A percentile compares a stretch with the other conserved stretches of the same genome.
Conservation (phyloP, 148 eudicot species). For the Mesembryanthemum crystallinum region DNA sequence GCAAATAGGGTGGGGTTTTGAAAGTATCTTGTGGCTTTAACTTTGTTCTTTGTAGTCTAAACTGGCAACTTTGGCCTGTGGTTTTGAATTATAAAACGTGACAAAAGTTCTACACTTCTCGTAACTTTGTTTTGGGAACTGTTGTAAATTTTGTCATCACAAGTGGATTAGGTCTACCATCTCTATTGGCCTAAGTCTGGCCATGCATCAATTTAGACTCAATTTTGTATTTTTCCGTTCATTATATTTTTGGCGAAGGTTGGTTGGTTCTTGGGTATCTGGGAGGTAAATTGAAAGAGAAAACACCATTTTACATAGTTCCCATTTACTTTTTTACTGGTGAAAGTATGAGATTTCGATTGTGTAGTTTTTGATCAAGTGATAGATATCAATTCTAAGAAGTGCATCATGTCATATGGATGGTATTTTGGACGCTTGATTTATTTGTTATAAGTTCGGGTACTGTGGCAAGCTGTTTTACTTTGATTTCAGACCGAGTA, state of each 20-base stretch:
- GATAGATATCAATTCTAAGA: background rate
- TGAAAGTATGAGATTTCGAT: background rate
- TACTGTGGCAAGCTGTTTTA: background rate
- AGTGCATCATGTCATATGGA: background rate
- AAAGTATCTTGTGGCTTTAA: background rate
- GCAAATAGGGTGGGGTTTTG: background rate
- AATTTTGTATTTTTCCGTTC: background rate
- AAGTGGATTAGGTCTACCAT: slow-evolving; percentile 23
- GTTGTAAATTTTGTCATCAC: background rate
- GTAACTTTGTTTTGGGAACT: slow-evolving; percentile 3
- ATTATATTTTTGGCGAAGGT: background rate
- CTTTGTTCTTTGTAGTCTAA: slow-evolving; percentile 20
- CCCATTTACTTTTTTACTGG: background rate
- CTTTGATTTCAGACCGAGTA: no score
- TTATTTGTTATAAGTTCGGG: background rate
- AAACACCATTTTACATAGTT: background rate
- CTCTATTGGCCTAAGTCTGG: background rate
- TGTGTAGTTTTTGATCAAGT: background rate
- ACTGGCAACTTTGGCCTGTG: slow-evolving; percentile 1
- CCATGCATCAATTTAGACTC: background rate
- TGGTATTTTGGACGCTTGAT: background rate
- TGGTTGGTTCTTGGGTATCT: background rate
- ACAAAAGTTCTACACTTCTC: background rate
- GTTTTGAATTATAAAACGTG: background rate
- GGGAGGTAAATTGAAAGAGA: background rate